A percentile compares a stretch with the other conserved stretches of the same genome.
Evolutionary conservation across 371 early-diverging fungal genomes (phyloP).

Genomic region (Apophysomyces trapeziformis): DNA sequence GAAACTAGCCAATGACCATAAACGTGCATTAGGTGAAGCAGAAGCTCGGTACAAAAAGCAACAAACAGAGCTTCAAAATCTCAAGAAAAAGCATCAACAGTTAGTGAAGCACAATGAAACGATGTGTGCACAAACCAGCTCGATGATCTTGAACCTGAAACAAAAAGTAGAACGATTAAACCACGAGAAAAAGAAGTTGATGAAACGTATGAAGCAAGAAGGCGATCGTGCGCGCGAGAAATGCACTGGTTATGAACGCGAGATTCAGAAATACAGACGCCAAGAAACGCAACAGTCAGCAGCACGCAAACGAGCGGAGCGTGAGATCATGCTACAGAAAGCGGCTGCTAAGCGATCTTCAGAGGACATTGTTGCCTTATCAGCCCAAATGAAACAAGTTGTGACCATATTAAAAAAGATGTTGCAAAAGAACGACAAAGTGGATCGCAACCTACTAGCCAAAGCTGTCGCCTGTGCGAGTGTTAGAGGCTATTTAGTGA

Average conservation of each 20-base stretch:
- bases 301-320: constrained; percentile 21
- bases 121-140: constrained; percentile 48
- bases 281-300: constrained; percentile 9
- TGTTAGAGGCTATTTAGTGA: constrained; percentile 4
- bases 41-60: constrained; percentile 71
- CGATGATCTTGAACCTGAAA: constrained; percentile 49
- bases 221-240: constrained; percentile 27
- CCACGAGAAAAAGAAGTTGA: constrained; percentile 73
- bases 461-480: constrained; percentile 14
- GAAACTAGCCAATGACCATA: constrained; percentile 30
- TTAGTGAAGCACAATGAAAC: constrained; percentile 49
- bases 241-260: constrained; percentile 54
- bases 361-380: constrained; percentile 14
- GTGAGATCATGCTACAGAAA: constrained; percentile 35
- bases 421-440: not conserved
- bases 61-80: constrained; percentile 61
- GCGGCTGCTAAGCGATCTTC: constrained; percentile 31
- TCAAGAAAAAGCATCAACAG: constrained; percentile 60
- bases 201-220: constrained; percentile 61
- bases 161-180: constrained; percentile 56
- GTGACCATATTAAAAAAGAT: constrained; percentile 3
- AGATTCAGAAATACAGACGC: constrained; percentile 1
- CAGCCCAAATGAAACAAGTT: constrained; percentile 4
- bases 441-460: constrained; percentile 10
- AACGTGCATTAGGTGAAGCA: constrained; percentile 26